phyloP scores from a whole-genome alignment of 2,329 filamentous ascomycete genomes.

The Xylariaceae sp. region DNA sequence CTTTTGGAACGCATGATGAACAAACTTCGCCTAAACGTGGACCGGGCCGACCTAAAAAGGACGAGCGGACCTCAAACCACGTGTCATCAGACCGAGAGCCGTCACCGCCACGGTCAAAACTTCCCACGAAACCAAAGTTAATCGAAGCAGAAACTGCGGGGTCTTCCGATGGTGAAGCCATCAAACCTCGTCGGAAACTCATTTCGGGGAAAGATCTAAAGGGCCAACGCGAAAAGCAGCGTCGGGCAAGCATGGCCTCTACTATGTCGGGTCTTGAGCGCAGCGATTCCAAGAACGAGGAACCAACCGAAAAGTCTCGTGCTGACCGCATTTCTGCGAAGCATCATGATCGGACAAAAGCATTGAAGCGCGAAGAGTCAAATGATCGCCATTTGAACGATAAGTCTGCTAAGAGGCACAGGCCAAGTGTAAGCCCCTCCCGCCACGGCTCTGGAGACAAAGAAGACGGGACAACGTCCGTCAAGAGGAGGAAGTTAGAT shows the following conservation, averaged over 20 bases:
- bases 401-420: slow-evolving; percentile 54
- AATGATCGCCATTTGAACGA: slow-evolving; percentile 54
- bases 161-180: slow-evolving; percentile 56
- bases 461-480: slow-evolving; percentile 49
- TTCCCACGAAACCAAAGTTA: slow-evolving; percentile 48
- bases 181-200: slow-evolving; percentile 61
- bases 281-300: slow-evolving; percentile 48
- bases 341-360: slow-evolving; percentile 59
- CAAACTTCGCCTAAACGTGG: slow-evolving; percentile 49
- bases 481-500: slow-evolving; percentile 59
- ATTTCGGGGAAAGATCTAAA: slow-evolving; percentile 62
- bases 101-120: slow-evolving; percentile 48
- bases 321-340: slow-evolving; percentile 47
- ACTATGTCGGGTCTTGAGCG: slow-evolving; percentile 55
- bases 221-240: slow-evolving; percentile 57
- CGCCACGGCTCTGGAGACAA: slow-evolving; percentile 51
- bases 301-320: slow-evolving; percentile 47
- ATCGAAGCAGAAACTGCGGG: slow-evolving; percentile 49
- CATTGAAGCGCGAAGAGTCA: slow-evolving; percentile 60
- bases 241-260: slow-evolving; percentile 57
- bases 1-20: slow-evolving; percentile 46
- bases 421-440: slow-evolving; percentile 59
- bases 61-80: slow-evolving; percentile 47
- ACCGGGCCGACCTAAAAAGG: slow-evolving; percentile 54
- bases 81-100: slow-evolving; percentile 52